Conservation (phyloP, 2,329 filamentous ascomycete genomes). For the Fusarium odoratissimum region DNA sequence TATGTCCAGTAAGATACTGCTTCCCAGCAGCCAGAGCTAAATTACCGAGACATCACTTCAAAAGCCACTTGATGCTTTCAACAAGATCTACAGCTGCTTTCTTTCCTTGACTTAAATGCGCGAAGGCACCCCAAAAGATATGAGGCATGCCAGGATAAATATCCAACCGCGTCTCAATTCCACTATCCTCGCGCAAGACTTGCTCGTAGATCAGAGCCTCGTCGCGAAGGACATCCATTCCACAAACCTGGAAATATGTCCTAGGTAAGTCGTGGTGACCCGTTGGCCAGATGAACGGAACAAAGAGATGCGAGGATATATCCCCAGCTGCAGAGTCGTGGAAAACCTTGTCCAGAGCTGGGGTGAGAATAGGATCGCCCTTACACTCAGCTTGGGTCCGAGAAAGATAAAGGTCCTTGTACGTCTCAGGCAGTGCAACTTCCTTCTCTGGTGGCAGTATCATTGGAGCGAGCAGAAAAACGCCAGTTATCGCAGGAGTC, state of each 20-base stretch:
- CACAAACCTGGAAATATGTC: slow-evolving; percentile 2
- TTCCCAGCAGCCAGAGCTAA: fast-evolving
- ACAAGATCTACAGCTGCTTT: not conserved
- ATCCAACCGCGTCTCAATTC: not conserved
- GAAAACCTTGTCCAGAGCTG: not conserved
- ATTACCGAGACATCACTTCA: fast-evolving
- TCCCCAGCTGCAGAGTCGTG: not conserved
- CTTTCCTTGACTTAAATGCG: not conserved
- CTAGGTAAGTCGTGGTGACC: not conserved
- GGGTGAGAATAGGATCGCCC: not conserved
- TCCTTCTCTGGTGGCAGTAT: not conserved
- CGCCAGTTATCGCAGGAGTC: not conserved
- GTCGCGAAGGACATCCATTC: not conserved
- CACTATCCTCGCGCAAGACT: not conserved
- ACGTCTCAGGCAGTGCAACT: not conserved
- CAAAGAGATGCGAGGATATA: not conserved
- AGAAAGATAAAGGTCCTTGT: not conserved
- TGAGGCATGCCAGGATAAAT: slow-evolving; percentile 1
- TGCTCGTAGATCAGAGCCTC: slow-evolving; percentile 4
- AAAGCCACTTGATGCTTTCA: not conserved
- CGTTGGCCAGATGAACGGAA: not conserved
- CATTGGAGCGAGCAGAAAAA: not conserved
- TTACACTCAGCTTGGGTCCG: not conserved
- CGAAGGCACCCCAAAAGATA: not conserved
- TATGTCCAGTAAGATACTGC: fast-evolving